A percentile compares a stretch with the other conserved stretches of the same genome.
Conservation (phyloP, 2,329 filamentous ascomycete genomes). For the Chaetomium globosum region DNA sequence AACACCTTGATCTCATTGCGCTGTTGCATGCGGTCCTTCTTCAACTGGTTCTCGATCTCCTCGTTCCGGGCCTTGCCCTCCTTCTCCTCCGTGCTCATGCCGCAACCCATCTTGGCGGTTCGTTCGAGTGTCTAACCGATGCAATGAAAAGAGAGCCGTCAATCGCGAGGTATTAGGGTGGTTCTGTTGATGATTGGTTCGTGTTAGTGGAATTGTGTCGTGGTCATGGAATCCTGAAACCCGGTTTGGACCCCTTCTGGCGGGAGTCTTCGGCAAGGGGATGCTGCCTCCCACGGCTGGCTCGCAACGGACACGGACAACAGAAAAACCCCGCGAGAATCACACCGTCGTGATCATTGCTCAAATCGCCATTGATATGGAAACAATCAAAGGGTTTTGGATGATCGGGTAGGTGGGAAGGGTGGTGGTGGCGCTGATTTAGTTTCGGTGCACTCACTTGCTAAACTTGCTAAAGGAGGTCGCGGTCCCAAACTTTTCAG, state of each 20-base stretch:
- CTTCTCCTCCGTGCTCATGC: constrained; percentile 99
- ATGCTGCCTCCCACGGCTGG: background rate
- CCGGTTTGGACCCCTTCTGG: background rate
- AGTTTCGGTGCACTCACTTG: constrained; percentile 26
- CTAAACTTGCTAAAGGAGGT: constrained; percentile 23
- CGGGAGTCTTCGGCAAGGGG: background rate
- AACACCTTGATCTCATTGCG: constrained; percentile 99
- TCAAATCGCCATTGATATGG: background rate
- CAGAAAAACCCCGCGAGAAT: background rate
- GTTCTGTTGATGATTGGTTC: constrained; percentile 17
- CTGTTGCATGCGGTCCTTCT: constrained; percentile 98
- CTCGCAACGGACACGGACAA: constrained; percentile 5
- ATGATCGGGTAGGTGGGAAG: constrained; percentile 10
- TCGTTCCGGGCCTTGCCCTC: constrained; percentile 99
- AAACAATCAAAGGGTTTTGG: background rate
- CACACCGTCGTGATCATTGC: background rate
- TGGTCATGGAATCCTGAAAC: background rate
- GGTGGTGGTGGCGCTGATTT: constrained; percentile 19
- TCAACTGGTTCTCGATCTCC: constrained; percentile 99
- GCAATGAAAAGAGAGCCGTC: constrained; percentile 26
- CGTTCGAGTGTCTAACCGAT: constrained; percentile 31
- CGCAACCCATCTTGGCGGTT: constrained; percentile 89
- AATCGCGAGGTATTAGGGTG: constrained; percentile 23
- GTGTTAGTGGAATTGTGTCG: constrained; percentile 26
- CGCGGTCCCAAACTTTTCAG: constrained; percentile 15